Evolutionary conservation across 176 grass and related monocot genomes (phyloP).

Genomic region (Zoysia pacifica): DNA sequence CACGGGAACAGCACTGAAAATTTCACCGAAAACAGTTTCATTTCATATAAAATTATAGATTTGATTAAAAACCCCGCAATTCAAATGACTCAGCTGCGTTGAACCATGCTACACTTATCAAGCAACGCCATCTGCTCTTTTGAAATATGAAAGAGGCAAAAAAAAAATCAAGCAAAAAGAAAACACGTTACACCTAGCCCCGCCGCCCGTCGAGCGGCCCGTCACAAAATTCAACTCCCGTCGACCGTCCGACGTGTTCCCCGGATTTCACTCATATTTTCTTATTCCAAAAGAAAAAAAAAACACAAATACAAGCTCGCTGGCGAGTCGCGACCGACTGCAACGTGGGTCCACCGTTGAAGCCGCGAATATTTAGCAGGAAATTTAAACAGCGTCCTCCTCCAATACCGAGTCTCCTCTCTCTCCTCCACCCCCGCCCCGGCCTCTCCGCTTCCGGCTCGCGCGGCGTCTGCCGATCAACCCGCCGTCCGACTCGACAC

Average conservation of each 20-base stretch:
- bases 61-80: too few relatives aligned
- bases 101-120: too few relatives aligned
- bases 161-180: too few relatives aligned
- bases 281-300: neutral
- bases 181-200: neutral
- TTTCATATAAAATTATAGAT: too few relatives aligned
- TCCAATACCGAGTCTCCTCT: neutral
- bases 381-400: neutral
- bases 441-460: neutral
- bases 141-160: too few relatives aligned
- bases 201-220: constrained; percentile 30
- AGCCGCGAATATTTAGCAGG: neutral
- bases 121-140: too few relatives aligned
- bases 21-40: too few relatives aligned
- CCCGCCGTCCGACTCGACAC: neutral
- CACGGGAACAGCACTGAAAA: too few relatives aligned
- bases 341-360: neutral
- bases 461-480: neutral
- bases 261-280: constrained; percentile 9
- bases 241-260: neutral
- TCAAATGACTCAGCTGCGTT: too few relatives aligned
- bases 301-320: too few relatives aligned
- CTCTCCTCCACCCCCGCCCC: neutral
- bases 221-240: constrained; percentile 40
- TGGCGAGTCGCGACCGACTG: neutral